These are phyloP conservation scores for Moesziomyces parantarcticus DNA, from an alignment of 1,284 basidiomycete species.

Conservation along the genomic window DNA sequence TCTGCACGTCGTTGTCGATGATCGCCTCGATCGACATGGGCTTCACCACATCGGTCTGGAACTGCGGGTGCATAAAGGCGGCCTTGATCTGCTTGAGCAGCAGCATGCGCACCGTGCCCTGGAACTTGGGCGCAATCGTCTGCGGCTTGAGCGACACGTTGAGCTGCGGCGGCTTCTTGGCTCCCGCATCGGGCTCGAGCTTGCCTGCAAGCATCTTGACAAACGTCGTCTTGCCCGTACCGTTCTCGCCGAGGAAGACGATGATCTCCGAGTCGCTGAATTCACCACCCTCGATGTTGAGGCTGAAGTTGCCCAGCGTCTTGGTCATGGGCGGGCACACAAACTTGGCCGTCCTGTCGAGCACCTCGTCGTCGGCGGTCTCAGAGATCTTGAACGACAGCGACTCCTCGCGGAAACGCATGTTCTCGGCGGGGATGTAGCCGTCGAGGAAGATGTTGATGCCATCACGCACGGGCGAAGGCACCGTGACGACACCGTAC, in stretches of 20 bases:
- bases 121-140: slow-evolving; percentile 68
- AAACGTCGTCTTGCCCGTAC: slow-evolving; percentile 68
- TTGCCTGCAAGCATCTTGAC: slow-evolving; percentile 68
- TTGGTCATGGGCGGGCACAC: slow-evolving; percentile 66
- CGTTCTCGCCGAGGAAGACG: slow-evolving; percentile 67
- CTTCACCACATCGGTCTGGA: slow-evolving; percentile 68
- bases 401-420: slow-evolving; percentile 67
- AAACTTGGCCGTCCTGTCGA: slow-evolving; percentile 58
- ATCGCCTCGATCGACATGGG: slow-evolving; percentile 66
- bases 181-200: slow-evolving; percentile 62
- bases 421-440: slow-evolving; percentile 67
- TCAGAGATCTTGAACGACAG: slow-evolving; percentile 67
- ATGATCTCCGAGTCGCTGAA: slow-evolving; percentile 67
- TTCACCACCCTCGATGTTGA: slow-evolving; percentile 64
- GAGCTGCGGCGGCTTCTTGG: slow-evolving; percentile 63
- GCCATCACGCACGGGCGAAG: slow-evolving; percentile 66
- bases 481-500: slow-evolving; percentile 67
- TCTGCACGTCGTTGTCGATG: slow-evolving; percentile 68
- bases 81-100: slow-evolving; percentile 68
- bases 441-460: slow-evolving; percentile 68
- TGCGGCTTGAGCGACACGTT: slow-evolving; percentile 67
- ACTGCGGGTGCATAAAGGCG: slow-evolving; percentile 67
- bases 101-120: slow-evolving; percentile 67
- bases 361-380: slow-evolving; percentile 64
- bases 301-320: slow-evolving; percentile 65